These are phyloP conservation scores for Suillus cothurnatus DNA, from an alignment of 768 basidiomycete genomes.

Conservation along the genomic window DNA sequence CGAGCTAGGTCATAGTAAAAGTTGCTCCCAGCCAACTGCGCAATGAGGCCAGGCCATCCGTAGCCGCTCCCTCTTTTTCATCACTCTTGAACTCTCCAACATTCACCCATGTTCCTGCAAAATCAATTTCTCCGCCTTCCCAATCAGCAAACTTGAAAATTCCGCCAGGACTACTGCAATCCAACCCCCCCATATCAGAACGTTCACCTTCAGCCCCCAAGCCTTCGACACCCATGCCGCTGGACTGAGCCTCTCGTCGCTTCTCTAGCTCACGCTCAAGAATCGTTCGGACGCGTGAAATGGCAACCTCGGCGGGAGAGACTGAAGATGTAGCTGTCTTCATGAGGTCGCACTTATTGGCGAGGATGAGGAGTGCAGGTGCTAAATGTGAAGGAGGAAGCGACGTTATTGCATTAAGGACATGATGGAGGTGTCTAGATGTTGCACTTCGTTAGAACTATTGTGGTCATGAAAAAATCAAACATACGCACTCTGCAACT, in stretches of 20 bases:
- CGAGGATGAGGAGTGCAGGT: constrained; percentile 67
- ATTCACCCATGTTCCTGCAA: constrained; percentile 59
- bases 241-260: constrained; percentile 61
- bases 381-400: constrained; percentile 69
- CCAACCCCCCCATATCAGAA: constrained; percentile 72
- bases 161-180: constrained; percentile 58
- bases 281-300: constrained; percentile 72
- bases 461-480: background rate
- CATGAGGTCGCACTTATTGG: constrained; percentile 77
- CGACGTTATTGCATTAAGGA: constrained; percentile 70
- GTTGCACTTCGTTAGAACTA: constrained; percentile 10
- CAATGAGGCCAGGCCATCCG: constrained; percentile 45
- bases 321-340: constrained; percentile 43
- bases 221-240: constrained; percentile 71
- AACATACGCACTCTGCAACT: constrained; percentile 74
- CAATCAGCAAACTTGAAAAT: constrained; percentile 76
- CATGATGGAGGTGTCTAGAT: constrained; percentile 68
- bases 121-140: constrained; percentile 81
- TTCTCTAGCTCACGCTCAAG: constrained; percentile 87
- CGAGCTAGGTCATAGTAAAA: constrained; percentile 35
- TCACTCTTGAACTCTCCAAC: constrained; percentile 36
- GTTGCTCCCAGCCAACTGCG: constrained; percentile 51
- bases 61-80: constrained; percentile 40
- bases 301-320: constrained; percentile 49
- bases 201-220: constrained; percentile 69